phyloP scores from a whole-genome alignment of 768 basidiomycete species.

The Tubosaeta sp. region DNA sequence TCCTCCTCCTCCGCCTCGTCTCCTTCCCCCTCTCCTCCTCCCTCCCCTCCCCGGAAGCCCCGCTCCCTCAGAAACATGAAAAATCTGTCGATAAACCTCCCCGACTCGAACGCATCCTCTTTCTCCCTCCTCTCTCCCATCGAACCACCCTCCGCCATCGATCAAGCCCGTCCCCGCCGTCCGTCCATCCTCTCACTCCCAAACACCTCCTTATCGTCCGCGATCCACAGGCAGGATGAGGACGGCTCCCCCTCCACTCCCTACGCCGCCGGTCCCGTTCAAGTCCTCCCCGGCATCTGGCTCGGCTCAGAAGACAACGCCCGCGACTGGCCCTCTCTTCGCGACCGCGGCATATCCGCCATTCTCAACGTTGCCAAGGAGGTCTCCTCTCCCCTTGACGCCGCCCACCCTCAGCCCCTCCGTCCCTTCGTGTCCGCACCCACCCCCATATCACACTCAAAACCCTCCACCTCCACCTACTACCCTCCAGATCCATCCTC shows the following conservation, averaged over 20 bases:
- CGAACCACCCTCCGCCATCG: constrained; percentile 30
- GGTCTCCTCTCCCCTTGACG: constrained; percentile 68
- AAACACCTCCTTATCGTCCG: constrained; percentile 39
- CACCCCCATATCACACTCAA: constrained; percentile 43
- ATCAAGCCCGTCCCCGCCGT: constrained; percentile 48
- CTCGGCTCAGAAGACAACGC: constrained; percentile 92
- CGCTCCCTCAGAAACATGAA: constrained; percentile 66
- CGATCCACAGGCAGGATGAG: constrained; percentile 62
- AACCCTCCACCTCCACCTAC: constrained; percentile 46
- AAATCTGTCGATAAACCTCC: constrained; percentile 65
- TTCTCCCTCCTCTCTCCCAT: constrained; percentile 41
- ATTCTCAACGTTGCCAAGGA: constrained; percentile 94
- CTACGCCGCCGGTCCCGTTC: constrained; percentile 76
- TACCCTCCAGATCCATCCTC: constrained; percentile 62
- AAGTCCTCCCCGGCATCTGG: constrained; percentile 84
- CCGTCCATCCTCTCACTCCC: constrained; percentile 72
- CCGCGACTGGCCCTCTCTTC: constrained; percentile 69
- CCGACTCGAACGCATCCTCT: constrained; percentile 56
- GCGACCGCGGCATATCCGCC: constrained; percentile 68
- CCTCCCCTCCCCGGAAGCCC: constrained; percentile 37
- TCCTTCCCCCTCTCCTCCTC: constrained; percentile 48
- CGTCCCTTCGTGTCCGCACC: constrained; percentile 68
- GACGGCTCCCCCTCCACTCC: constrained; percentile 58
- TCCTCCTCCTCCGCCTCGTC: constrained; percentile 48
- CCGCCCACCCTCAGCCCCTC: constrained; percentile 41